Conservation (phyloP, 2,329 filamentous ascomycete genomes). For the Colletotrichum sp. region DNA sequence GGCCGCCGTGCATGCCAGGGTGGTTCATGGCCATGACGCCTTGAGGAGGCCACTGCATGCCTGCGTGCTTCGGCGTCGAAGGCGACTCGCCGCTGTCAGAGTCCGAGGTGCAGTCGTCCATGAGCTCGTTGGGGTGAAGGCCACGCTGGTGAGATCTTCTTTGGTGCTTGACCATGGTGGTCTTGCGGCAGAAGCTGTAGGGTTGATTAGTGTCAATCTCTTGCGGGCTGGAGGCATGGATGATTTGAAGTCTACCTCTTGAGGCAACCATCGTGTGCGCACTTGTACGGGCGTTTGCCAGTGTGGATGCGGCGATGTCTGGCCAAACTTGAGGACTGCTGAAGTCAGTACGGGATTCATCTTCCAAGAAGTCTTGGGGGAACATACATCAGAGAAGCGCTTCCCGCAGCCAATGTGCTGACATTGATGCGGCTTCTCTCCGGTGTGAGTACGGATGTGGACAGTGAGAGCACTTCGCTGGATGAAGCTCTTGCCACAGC, state of each 20-base stretch:
- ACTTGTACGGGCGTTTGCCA: slow-evolving; percentile 70
- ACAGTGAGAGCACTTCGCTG: slow-evolving; percentile 74
- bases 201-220: slow-evolving; percentile 22
- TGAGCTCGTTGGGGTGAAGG: slow-evolving; percentile 57
- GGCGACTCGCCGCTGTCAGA: slow-evolving; percentile 65
- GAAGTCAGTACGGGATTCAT: slow-evolving; percentile 32
- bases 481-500: slow-evolving; percentile 74
- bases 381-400: slow-evolving; percentile 70
- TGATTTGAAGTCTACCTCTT: slow-evolving; percentile 55
- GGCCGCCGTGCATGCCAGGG: slow-evolving; percentile 38
- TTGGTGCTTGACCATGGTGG: slow-evolving; percentile 73
- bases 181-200: slow-evolving; percentile 72
- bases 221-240: no score
- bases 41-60: slow-evolving; percentile 57
- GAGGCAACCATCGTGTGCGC: slow-evolving; percentile 63
- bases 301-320: slow-evolving; percentile 71
- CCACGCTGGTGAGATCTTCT: slow-evolving; percentile 65
- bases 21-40: slow-evolving; percentile 44
- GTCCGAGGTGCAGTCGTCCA: slow-evolving; percentile 61
- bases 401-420: slow-evolving; percentile 70
- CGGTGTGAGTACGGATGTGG: slow-evolving; percentile 73
- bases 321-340: slow-evolving; percentile 68
- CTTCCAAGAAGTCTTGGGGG: background rate
- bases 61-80: slow-evolving; percentile 59
- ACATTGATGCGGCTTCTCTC: slow-evolving; percentile 75